Conservation (phyloP, 257 asterid genomes). For the Gynochthodes officinalis region DNA sequence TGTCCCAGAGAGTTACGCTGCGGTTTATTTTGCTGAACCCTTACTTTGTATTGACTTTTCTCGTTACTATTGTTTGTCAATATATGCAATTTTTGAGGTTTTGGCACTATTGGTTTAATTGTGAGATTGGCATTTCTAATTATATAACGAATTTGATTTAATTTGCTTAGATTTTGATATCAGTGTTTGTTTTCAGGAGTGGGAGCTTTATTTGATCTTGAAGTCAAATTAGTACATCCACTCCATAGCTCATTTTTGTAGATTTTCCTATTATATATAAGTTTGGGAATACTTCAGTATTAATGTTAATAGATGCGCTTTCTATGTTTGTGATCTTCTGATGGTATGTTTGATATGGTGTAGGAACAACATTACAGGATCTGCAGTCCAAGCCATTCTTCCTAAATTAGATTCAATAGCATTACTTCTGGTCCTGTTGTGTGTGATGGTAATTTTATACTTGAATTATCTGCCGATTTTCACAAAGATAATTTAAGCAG, state of each 20-base stretch:
- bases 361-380: conserved; percentile 94
- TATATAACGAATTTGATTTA: neutral
- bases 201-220: neutral
- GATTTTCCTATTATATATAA: neutral
- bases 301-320: neutral
- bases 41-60: conserved; percentile 3
- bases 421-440: conserved; percentile 95
- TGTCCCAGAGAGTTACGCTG: conserved; percentile 84
- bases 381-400: conserved; percentile 75
- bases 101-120: neutral
- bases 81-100: neutral
- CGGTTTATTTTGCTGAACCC: conserved; percentile 47
- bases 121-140: neutral
- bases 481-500: neutral
- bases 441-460: conserved; percentile 62
- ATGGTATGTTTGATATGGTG: conserved; percentile 4
- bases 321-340: neutral
- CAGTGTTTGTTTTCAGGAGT: neutral
- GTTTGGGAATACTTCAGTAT: neutral
- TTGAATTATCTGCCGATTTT: neutral
- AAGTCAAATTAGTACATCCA: neutral
- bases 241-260: neutral
- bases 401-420: conserved; percentile 72
- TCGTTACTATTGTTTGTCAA: neutral
- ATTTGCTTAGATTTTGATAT: neutral